phyloP scores from a whole-genome alignment of 768 basidiomycete genomes.

The Wakefieldia striispora region DNA sequence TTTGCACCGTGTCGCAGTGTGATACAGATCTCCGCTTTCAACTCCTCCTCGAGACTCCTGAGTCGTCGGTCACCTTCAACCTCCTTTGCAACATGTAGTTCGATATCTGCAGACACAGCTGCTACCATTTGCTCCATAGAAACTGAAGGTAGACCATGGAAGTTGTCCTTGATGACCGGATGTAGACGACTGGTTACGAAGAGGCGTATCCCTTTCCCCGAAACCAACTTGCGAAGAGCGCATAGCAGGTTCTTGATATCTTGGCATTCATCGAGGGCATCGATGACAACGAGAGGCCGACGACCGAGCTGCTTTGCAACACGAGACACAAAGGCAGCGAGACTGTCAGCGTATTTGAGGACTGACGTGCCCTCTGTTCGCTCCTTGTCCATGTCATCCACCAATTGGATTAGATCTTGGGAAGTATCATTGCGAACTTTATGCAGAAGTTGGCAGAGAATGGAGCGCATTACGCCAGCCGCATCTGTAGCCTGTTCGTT shows the following conservation, averaged over 20 bases:
- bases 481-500: neutral
- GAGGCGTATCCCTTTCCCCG: neutral
- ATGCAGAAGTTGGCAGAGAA: neutral
- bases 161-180: neutral
- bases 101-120: constrained; percentile 1
- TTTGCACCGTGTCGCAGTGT: neutral
- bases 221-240: neutral
- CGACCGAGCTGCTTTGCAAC: neutral
- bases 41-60: neutral
- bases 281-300: neutral
- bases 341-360: neutral
- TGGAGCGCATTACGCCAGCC: neutral
- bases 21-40: neutral
- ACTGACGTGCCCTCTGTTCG: neutral
- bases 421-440: neutral
- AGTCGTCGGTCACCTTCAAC: neutral
- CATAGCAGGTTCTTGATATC: neutral
- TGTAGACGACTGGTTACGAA: neutral
- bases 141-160: neutral
- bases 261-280: constrained; percentile 8
- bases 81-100: neutral
- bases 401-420: neutral
- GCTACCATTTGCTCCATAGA: neutral
- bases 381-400: neutral
- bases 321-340: neutral